phyloP scores from a whole-genome alignment of 176 grass and related monocot species.

The Oryza officinalis region DNA sequence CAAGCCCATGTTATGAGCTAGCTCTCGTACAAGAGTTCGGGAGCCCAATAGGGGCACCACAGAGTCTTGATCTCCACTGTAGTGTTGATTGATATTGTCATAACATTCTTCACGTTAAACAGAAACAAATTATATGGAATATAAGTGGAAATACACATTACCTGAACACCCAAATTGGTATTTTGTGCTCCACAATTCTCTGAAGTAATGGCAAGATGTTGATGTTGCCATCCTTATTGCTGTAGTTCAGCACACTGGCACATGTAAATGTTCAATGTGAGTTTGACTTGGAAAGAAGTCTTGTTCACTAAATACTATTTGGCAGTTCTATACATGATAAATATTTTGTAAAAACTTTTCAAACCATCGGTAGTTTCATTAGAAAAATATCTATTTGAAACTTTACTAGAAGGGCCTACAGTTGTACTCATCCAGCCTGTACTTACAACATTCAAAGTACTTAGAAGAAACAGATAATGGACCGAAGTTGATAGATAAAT shows the following conservation, averaged over 20 bases:
- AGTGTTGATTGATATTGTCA: conserved; percentile 15
- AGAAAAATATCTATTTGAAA: too few relatives aligned
- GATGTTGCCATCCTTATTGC: conserved; percentile 68
- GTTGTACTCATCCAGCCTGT: too few relatives aligned
- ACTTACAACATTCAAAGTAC: neutral
- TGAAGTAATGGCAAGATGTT: conserved; percentile 83
- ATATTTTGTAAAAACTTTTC: neutral
- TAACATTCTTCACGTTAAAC: neutral
- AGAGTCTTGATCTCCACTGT: conserved; percentile 96
- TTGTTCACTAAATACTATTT: neutral
- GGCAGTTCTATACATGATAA: neutral
- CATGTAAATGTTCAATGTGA: conserved; percentile 16
- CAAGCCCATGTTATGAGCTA: conserved; percentile 76
- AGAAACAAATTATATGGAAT: conserved; percentile 2
- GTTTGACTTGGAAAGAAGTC: conserved; percentile 10
- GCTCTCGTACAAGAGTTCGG: conserved; percentile 87
- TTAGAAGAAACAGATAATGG: neutral
- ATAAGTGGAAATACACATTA: conserved; percentile 15
- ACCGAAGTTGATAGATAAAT: neutral
- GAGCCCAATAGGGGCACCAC: conserved; percentile 87
- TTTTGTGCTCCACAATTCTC: conserved; percentile 80
- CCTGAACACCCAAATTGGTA: conserved; percentile 96
- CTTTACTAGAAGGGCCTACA: too few relatives aligned
- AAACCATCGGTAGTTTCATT: neutral
- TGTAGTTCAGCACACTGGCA: conserved; percentile 88